Conservation (phyloP, 1,284 basidiomycete species). For the Exobasidium cylindrosporum region DNA sequence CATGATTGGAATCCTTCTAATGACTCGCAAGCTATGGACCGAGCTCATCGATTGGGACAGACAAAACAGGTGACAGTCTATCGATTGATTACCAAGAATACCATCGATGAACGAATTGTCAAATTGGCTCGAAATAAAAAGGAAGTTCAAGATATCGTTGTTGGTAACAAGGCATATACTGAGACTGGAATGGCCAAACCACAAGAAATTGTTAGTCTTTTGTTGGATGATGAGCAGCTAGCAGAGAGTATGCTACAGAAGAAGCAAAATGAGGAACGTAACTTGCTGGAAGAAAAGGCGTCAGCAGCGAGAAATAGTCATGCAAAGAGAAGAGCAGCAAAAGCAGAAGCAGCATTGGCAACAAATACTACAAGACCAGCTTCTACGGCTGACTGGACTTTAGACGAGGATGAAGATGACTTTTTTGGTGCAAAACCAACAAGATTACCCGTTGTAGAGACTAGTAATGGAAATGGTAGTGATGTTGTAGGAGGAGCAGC, state of each 20-base stretch:
- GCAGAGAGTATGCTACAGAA: slow-evolving; percentile 54
- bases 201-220: slow-evolving; percentile 91
- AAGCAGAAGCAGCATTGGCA: slow-evolving; percentile 30
- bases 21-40: slow-evolving; percentile 99
- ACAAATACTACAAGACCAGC: slow-evolving; percentile 19
- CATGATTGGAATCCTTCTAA: slow-evolving; percentile 96
- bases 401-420: slow-evolving; percentile 55
- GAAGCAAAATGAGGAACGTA: slow-evolving; percentile 53
- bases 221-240: slow-evolving; percentile 84
- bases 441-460: not conserved
- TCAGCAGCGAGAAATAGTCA: slow-evolving; percentile 48
- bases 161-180: slow-evolving; percentile 81
- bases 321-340: slow-evolving; percentile 42
- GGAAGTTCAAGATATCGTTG: slow-evolving; percentile 85
- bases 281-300: slow-evolving; percentile 50
- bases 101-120: slow-evolving; percentile 97
- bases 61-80: slow-evolving; percentile 99
- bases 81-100: slow-evolving; percentile 90
- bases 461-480: not conserved
- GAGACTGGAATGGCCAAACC: slow-evolving; percentile 72
- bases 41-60: slow-evolving; percentile 96
- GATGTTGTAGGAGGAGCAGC: not conserved
- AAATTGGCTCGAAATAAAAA: slow-evolving; percentile 57
- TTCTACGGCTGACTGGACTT: slow-evolving; percentile 32
- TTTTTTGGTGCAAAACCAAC: slow-evolving; percentile 30